These are phyloP conservation scores for Penicillium sp. DNA, from an alignment of 2,329 filamentous ascomycete genomes.

Conservation along the genomic window DNA sequence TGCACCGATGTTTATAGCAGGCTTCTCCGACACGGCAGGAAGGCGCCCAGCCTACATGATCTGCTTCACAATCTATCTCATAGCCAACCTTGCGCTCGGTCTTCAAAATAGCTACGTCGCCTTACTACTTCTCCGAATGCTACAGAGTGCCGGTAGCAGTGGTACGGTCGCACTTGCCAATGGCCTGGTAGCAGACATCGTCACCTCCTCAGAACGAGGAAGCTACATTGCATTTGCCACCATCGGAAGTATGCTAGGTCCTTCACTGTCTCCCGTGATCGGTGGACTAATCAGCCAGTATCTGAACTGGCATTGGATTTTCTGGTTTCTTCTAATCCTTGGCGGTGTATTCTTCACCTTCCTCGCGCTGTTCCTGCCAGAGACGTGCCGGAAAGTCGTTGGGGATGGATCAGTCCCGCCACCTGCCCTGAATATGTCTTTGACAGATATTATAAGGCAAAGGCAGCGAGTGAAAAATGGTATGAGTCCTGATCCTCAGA, in stretches of 20 bases:
- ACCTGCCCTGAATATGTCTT: slow-evolving; percentile 23
- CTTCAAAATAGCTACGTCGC: slow-evolving; percentile 56
- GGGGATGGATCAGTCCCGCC: slow-evolving; percentile 36
- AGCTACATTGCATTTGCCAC: slow-evolving; percentile 35
- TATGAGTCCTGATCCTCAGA: neutral
- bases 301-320: slow-evolving; percentile 63
- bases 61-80: slow-evolving; percentile 50
- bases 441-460: slow-evolving; percentile 23
- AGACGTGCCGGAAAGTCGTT: slow-evolving; percentile 45
- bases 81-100: slow-evolving; percentile 61
- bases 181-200: slow-evolving; percentile 56
- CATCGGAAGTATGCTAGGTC: slow-evolving; percentile 53
- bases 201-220: slow-evolving; percentile 65
- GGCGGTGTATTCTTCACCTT: slow-evolving; percentile 53
- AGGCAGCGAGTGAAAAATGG: slow-evolving; percentile 20
- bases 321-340: slow-evolving; percentile 66
- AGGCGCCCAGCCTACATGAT: slow-evolving; percentile 61
- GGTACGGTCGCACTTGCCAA: slow-evolving; percentile 66
- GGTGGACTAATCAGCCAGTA: slow-evolving; percentile 67
- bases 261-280: slow-evolving; percentile 58
- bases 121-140: slow-evolving; percentile 16
- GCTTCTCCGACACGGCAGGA: slow-evolving; percentile 61
- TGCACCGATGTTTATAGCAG: slow-evolving; percentile 53
- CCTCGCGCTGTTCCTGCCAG: slow-evolving; percentile 58
- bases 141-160: slow-evolving; percentile 23